Conservation (phyloP, 106 monocot genomes). For the Allium sativum region DNA sequence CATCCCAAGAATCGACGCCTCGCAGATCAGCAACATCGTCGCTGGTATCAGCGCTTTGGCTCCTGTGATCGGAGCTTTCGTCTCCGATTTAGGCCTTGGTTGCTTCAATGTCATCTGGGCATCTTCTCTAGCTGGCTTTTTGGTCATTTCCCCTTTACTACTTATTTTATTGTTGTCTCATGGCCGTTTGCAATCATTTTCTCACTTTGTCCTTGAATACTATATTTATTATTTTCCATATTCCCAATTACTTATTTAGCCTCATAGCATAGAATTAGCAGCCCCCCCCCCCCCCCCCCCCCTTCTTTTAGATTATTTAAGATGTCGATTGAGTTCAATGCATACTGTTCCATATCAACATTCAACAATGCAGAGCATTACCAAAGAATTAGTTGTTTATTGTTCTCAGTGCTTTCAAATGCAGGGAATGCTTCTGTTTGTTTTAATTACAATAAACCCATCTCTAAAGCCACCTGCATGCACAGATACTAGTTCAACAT, state of each 20-base stretch:
- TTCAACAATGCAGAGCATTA: no score
- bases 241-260: background rate
- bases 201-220: background rate
- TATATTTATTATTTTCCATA: background rate
- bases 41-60: background rate
- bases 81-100: conserved; percentile 6
- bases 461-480: conserved; percentile 5
- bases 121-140: background rate
- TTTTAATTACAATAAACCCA: conserved; percentile 1
- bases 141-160: background rate
- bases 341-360: no score
- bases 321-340: no score
- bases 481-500: background rate
- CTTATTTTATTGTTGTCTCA: background rate
- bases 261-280: no score
- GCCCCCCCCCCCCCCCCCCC: no score
- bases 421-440: conserved; percentile 9
- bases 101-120: conserved; percentile 4
- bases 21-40: background rate
- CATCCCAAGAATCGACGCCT: background rate
- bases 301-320: no score
- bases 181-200: background rate
- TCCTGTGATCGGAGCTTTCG: background rate
- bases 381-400: no score
- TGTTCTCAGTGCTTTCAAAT: background rate